Evolutionary conservation across 495 filamentous ascomycete genomes (phyloP), one percentile per base, ranked within the genome.

Genomic region (Tuber umbilicatum): DNA sequence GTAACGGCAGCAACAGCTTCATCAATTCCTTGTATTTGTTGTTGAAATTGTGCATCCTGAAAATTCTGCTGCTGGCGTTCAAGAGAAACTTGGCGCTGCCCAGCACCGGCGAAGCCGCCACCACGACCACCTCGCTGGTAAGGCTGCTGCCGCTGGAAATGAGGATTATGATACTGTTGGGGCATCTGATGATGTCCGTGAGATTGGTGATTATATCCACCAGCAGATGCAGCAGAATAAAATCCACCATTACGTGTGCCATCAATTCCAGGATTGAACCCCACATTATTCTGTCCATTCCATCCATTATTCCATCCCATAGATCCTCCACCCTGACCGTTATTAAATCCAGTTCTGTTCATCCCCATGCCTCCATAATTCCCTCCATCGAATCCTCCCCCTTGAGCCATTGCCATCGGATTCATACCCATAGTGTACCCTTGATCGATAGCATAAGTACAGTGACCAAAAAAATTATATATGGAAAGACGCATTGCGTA

Each of bases 361-460:
- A 95, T 93, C 84, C 90, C 92, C 88, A 91, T 92, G 86, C 89
- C 92, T 92, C 90, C 90, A 83, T 88, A 81, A 47, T 64, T 74
- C 73, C 80, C 88, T 82, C 88, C 87, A 81, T 90, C 90, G 85
- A 90, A 94, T 74, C 91, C 92, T 84, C 91, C 90, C 83, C 89
- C 90, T 84, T 95, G 92, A 84, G 85, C 86, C 89, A 93, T 92
- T 85, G 87, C 86, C 91, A 94, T 94, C 80, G 91, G 92, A 86
- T 93, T 92, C 91, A 97, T 93, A 64, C 55, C 55, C 82, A 72
- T 82, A 27, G 75, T 37, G 50, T 80, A 82, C 31, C 75, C 80
- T 82, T 69, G 14, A 77, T 39, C 40, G 70, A 47, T 39, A 10
- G 40, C 19, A 78, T 79, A 43, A 79, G 70, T 55, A 73, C 39